These are phyloP conservation scores for Alternaria conjuncta DNA, from an alignment of 2,329 filamentous ascomycete species.

Conservation along the genomic window DNA sequence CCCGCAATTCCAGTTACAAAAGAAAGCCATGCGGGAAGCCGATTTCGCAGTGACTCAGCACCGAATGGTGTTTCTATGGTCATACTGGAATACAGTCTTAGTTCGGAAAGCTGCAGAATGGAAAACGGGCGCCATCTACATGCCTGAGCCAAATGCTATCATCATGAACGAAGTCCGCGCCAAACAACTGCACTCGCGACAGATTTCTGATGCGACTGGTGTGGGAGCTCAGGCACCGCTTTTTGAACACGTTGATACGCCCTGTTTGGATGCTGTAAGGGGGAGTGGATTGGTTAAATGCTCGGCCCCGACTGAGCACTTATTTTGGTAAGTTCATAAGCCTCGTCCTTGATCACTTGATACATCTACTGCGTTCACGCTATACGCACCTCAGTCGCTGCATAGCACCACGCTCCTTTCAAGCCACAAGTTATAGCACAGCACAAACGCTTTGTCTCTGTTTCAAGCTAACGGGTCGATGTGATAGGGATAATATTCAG, in stretches of 20 bases:
- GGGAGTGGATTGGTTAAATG: constrained; percentile 23
- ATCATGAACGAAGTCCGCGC: constrained; percentile 44
- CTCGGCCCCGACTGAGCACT: constrained; percentile 37
- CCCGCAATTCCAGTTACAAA: constrained; percentile 39
- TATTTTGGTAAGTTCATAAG: constrained; percentile 41
- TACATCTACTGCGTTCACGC: not conserved
- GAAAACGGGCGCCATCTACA: constrained; percentile 39
- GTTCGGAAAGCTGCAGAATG: constrained; percentile 37
- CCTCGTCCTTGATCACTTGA: not conserved
- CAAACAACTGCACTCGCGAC: constrained; percentile 40
- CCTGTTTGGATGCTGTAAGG: constrained; percentile 31
- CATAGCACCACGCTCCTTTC: not conserved
- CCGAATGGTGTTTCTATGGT: constrained; percentile 39
- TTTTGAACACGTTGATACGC: constrained; percentile 43
- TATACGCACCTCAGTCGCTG: not conserved
- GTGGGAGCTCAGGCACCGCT: constrained; percentile 39
- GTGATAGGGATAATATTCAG: constrained; percentile 44
- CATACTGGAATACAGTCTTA: constrained; percentile 47
- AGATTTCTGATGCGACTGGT: constrained; percentile 42
- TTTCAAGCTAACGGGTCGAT: constrained; percentile 35
- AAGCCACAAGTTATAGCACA: not conserved
- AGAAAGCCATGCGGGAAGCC: constrained; percentile 23
- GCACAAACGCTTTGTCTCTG: constrained; percentile 40
- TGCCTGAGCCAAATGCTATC: constrained; percentile 43
- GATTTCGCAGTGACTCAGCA: constrained; percentile 44